phyloP scores from a whole-genome alignment of 1,284 basidiomycete genomes.

The Leccinum glutinopallens region DNA sequence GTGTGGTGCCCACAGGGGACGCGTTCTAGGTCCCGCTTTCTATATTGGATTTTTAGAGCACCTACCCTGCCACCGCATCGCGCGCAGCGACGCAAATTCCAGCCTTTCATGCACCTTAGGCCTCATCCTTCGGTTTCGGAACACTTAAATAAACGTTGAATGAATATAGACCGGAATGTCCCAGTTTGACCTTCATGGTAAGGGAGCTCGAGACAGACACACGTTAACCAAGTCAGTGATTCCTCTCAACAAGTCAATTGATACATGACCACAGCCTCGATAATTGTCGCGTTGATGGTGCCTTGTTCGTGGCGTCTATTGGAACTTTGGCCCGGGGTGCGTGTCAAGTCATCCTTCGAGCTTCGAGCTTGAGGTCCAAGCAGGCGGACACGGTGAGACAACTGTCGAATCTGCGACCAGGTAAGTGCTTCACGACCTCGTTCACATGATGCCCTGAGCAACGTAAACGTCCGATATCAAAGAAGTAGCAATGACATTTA shows the following conservation, averaged over 20 bases:
- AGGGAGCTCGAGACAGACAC: slow-evolving; percentile 47
- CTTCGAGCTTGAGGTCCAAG: background rate
- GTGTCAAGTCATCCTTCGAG: background rate
- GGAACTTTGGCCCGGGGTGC: background rate
- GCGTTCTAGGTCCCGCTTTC: background rate
- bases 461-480: slow-evolving; percentile 2
- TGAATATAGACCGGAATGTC: slow-evolving; percentile 44
- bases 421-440: background rate
- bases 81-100: background rate
- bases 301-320: background rate
- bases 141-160: background rate
- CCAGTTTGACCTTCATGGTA: slow-evolving; percentile 56
- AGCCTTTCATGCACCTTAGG: background rate
- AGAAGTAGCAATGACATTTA: background rate
- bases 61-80: background rate
- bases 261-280: background rate
- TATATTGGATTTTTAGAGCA: background rate
- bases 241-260: background rate
- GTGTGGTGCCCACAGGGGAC: background rate
- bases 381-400: background rate
- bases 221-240: background rate
- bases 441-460: background rate
- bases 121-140: background rate
- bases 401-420: background rate
- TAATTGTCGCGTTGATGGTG: background rate